Evolutionary conservation across 2,329 filamentous ascomycete genomes (phyloP).

Genomic region (Fusarium metavorans): DNA sequence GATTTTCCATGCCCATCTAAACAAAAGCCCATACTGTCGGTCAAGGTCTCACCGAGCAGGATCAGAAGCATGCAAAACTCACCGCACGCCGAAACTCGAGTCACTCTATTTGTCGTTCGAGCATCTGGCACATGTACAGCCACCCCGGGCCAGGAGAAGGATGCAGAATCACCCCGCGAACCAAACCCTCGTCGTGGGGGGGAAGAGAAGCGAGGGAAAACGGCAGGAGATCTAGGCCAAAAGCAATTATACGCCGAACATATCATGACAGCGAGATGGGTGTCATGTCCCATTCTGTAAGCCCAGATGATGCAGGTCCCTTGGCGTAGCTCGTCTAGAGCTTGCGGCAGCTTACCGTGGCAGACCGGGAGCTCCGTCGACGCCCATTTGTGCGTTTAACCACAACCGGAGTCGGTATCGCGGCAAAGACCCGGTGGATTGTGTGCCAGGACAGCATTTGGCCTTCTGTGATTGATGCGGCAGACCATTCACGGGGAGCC

Average conservation of each 20-base stretch:
- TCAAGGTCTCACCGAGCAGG: conserved; percentile 2
- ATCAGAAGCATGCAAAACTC: conserved; percentile 5
- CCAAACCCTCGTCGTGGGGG: conserved; percentile 5
- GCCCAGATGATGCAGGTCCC: conserved; percentile 31
- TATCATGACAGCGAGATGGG: conserved; percentile 11
- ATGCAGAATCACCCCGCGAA: conserved; percentile 32
- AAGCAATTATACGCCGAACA: conserved; percentile 27
- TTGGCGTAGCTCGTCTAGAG: neutral
- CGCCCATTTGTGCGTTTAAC: conserved; percentile 47
- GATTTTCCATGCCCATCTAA: neutral
- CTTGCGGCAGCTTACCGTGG: neutral
- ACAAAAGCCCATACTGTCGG: neutral
- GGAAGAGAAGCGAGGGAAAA: conserved; percentile 11
- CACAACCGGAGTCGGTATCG: conserved; percentile 15
- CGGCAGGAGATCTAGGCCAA: conserved; percentile 23
- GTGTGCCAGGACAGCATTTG: conserved; percentile 4
- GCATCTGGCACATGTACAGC: conserved; percentile 2
- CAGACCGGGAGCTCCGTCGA: conserved; percentile 8
- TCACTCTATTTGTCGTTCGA: neutral
- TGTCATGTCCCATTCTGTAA: conserved; percentile 13
- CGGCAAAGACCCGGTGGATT: conserved; percentile 20
- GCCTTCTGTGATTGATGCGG: conserved; percentile 44
- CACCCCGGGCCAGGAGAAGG: conserved; percentile 17
- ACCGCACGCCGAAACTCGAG: conserved; percentile 10
- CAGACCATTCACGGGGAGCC: conserved; percentile 7